Evolutionary conservation across 2,329 filamentous ascomycete genomes (phyloP).

Genomic region (Diaporthe vexans): DNA sequence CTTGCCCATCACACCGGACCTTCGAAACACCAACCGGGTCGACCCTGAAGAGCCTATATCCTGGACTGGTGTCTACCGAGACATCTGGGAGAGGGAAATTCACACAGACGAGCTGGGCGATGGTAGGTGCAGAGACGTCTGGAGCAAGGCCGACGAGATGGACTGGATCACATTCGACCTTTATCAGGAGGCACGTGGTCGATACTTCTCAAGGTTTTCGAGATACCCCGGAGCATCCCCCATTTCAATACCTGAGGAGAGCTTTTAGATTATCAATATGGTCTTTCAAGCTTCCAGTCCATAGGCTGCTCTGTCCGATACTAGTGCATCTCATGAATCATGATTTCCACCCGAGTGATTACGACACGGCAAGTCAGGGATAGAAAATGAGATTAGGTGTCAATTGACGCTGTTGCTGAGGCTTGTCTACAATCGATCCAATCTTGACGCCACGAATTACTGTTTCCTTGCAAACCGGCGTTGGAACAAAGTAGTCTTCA

Average conservation of each 20-base stretch:
- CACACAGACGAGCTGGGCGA: neutral
- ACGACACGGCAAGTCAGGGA: no score
- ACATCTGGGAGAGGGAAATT: neutral
- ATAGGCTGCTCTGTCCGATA: no score
- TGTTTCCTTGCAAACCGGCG: conserved; percentile 40
- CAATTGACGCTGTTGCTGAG: no score
- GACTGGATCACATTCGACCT: neutral
- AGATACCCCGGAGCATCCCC: neutral
- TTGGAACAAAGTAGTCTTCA: conserved; percentile 50
- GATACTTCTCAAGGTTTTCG: neutral
- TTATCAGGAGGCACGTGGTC: neutral
- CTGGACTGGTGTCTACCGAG: conserved; percentile 18
- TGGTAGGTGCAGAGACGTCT: neutral
- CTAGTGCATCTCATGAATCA: no score
- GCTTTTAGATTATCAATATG: no score
- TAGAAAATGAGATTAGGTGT: no score
- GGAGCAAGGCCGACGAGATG: neutral
- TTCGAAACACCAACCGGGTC: neutral
- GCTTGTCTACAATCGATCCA: no score
- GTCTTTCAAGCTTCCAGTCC: no score
- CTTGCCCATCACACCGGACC: neutral
- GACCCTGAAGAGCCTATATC: conserved; percentile 18
- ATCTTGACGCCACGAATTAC: neutral
- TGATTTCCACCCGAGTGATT: no score
- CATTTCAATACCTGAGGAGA: no score